Evolutionary conservation across 2,329 filamentous ascomycete species (phyloP), one percentile per base, ranked within the genome.

Genomic region (Fusarium anguioides): DNA sequence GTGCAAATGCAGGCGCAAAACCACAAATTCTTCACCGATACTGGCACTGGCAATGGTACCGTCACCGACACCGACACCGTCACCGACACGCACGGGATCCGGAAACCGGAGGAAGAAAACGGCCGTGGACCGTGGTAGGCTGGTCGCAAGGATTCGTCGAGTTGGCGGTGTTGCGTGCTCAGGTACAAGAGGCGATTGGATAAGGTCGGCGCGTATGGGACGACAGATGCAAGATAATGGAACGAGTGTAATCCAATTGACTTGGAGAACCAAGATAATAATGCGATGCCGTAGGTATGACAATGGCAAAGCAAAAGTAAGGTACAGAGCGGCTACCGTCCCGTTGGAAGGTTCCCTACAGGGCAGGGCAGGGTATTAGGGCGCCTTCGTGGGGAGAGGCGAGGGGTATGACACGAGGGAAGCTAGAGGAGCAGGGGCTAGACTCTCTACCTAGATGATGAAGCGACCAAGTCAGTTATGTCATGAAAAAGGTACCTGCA

Each of bases 61-160:
- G 46, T 60, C 49, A 58, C 65, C 55, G 51, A 60, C 54, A 70
- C 54, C 49, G 54, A 44, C 62, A 54, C 65, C 40, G 42, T 64
- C 60, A 60, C 53, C 54, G 35, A 40, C 20, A 29, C 27, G 48
- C 15, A 44, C 39, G 42, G 42, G 51, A 57, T 39, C 52, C 27
- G 41, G 35, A 57, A 53, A 42, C 62, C 49, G 52, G 48, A 60
- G 49, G 49, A 44, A 57, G 39, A 42, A 55, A 64, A 48, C 52
- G 53, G 55, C 60, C 52, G 63, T 23, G n/a, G 51, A 52, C 58
- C 45, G 63, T 20, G 20, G 44, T 37, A 48, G 46, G 51, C 44
- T 49, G 60, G 56, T 65, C 42, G 52, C 53, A 68, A 66, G 64
- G 53, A 46, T 64, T 54, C 56, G 54, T 44, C 29, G 23, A 53